These are phyloP conservation scores for Microascus cirrosus DNA, from an alignment of 2,329 filamentous ascomycete species.

Conservation along the genomic window DNA sequence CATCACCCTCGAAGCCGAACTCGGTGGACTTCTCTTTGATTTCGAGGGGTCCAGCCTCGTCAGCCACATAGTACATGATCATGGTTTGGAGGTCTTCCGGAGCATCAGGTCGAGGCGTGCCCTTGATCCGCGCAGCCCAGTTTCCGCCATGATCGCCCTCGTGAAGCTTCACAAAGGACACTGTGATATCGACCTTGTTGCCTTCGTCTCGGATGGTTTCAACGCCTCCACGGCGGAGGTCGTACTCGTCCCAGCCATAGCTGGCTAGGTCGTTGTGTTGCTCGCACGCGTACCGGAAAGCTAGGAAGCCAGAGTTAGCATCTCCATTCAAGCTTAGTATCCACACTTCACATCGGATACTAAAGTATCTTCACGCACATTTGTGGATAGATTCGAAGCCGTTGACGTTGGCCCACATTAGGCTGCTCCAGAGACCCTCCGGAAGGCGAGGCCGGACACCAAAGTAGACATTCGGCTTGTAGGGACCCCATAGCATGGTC, in stretches of 20 bases:
- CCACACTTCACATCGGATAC: conserved; percentile 60
- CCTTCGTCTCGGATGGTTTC: conserved; percentile 85
- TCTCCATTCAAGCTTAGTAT: background rate
- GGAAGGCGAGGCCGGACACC: conserved; percentile 74
- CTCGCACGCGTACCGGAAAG: conserved; percentile 88
- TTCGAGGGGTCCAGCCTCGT: conserved; percentile 64
- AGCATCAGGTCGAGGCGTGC: conserved; percentile 60
- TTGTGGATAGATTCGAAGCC: conserved; percentile 63
- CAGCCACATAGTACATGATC: conserved; percentile 68
- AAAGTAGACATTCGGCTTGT: conserved; percentile 90
- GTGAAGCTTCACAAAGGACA: conserved; percentile 86
- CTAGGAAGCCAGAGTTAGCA: conserved; percentile 27
- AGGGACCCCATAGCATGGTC: conserved; percentile 90
- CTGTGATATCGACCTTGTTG: conserved; percentile 84
- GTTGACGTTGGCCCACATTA: conserved; percentile 86
- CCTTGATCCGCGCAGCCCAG: conserved; percentile 85
- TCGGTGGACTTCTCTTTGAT: conserved; percentile 33
- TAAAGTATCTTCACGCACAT: conserved; percentile 52
- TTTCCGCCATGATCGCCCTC: conserved; percentile 77
- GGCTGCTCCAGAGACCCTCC: conserved; percentile 66
- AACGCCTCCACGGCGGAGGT: conserved; percentile 73
- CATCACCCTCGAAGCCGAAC: conserved; percentile 41
- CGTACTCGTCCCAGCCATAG: conserved; percentile 97
- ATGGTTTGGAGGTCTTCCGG: conserved; percentile 60
- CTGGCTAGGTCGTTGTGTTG: conserved; percentile 89